Evolutionary conservation across 2,329 filamentous ascomycete species (phyloP).

Genomic region (Fusarium paranaense): DNA sequence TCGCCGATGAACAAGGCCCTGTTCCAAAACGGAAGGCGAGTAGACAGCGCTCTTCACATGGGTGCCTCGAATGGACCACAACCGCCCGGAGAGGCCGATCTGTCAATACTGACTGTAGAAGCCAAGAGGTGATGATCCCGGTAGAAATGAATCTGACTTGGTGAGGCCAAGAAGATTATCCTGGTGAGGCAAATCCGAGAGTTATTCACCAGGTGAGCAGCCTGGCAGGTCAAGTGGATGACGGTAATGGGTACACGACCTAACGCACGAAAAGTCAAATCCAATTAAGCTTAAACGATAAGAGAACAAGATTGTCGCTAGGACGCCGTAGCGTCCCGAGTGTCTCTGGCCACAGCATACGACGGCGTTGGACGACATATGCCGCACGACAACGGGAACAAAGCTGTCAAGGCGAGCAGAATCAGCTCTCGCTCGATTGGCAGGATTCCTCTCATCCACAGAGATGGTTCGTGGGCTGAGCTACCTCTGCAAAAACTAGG

Average conservation of each 20-base stretch:
- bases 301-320: slow-evolving; percentile 1
- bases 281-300: slow-evolving; percentile 5
- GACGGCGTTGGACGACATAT: not conserved
- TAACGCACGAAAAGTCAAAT: not conserved
- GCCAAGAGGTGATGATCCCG: not conserved
- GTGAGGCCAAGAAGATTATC: not conserved
- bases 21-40: not conserved
- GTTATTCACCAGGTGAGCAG: not conserved
- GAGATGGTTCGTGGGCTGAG: not conserved
- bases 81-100: not conserved
- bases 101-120: not conserved
- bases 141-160: not conserved
- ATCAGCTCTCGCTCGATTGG: not conserved
- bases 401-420: not conserved
- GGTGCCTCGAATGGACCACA: slow-evolving; percentile 3
- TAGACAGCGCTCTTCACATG: not conserved
- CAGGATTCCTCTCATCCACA: not conserved
- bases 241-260: not conserved
- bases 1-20: not conserved
- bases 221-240: not conserved
- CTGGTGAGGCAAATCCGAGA: not conserved
- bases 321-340: not conserved
- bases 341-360: not conserved
- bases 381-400: not conserved
- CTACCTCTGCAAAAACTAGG: not conserved